A percentile compares a stretch with the other conserved stretches of the same genome.
Evolutionary conservation across 441 rosid genomes (phyloP).

Genomic region (Viola pubescens): DNA sequence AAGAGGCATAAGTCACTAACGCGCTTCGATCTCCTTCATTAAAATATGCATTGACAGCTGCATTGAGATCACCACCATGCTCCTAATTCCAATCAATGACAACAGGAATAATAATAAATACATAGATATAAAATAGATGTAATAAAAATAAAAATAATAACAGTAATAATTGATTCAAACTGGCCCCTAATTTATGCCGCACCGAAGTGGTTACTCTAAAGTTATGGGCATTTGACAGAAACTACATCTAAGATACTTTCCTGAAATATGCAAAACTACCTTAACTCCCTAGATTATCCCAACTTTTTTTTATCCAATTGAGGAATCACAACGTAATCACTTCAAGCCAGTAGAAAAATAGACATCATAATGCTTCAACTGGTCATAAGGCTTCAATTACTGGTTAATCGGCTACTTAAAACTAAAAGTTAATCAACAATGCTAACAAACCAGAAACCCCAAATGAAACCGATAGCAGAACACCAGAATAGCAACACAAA

Average conservation of each 20-base stretch:
- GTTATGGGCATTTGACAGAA: too few relatives aligned
- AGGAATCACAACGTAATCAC: too few relatives aligned
- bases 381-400: not conserved
- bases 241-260: too few relatives aligned
- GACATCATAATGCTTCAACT: not conserved
- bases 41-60: conserved; percentile 89
- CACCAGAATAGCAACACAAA: conserved; percentile 1
- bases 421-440: conserved; percentile 1
- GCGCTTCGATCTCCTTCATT: conserved; percentile 65
- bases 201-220: too few relatives aligned
- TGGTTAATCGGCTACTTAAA: not conserved
- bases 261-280: too few relatives aligned
- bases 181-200: too few relatives aligned
- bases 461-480: not conserved
- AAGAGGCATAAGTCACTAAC: conserved; percentile 28
- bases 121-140: too few relatives aligned
- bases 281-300: too few relatives aligned
- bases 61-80: conserved; percentile 84
- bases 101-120: conserved; percentile 7
- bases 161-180: too few relatives aligned
- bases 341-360: not conserved
- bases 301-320: too few relatives aligned
- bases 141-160: conserved; percentile 2
- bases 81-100: conserved; percentile 39
- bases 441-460: not conserved